These are phyloP conservation scores for Ampelocalamus luodianensis DNA, from an alignment of 176 grass and related monocot species.

Conservation along the genomic window DNA sequence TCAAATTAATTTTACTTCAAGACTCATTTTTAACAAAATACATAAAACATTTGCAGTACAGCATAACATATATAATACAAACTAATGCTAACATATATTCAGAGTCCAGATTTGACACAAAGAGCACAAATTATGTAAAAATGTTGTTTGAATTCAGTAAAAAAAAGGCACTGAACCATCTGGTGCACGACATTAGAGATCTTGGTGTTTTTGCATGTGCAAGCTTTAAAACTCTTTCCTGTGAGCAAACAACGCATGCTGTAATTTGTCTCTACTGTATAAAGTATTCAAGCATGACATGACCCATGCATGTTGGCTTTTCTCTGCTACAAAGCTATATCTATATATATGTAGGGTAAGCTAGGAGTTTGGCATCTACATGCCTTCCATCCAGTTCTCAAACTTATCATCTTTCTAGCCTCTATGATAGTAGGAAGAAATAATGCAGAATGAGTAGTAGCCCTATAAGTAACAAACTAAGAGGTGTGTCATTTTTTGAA, in stretches of 20 bases:
- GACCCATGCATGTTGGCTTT: constrained; percentile 44
- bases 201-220: constrained; percentile 14
- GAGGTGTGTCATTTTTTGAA: not conserved
- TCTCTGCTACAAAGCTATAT: constrained; percentile 20
- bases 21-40: not conserved
- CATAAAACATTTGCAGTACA: not conserved
- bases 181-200: not conserved
- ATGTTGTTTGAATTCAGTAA: not conserved
- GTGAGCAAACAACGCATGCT: constrained; percentile 54
- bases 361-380: constrained; percentile 28
- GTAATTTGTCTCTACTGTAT: constrained; percentile 52
- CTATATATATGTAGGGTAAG: constrained; percentile 18
- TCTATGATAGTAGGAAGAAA: not conserved
- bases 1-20: not conserved
- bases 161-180: not conserved
- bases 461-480: not conserved
- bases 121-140: not conserved
- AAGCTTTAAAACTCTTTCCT: constrained; percentile 29
- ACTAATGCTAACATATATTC: not conserved
- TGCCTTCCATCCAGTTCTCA: constrained; percentile 19
- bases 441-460: constrained; percentile 5
- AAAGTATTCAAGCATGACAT: constrained; percentile 45
- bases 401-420: constrained; percentile 30
- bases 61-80: not conserved
- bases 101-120: not conserved